These are phyloP conservation scores for Populus hybrid DNA, from an alignment of 441 rosid genomes.

Conservation along the genomic window DNA sequence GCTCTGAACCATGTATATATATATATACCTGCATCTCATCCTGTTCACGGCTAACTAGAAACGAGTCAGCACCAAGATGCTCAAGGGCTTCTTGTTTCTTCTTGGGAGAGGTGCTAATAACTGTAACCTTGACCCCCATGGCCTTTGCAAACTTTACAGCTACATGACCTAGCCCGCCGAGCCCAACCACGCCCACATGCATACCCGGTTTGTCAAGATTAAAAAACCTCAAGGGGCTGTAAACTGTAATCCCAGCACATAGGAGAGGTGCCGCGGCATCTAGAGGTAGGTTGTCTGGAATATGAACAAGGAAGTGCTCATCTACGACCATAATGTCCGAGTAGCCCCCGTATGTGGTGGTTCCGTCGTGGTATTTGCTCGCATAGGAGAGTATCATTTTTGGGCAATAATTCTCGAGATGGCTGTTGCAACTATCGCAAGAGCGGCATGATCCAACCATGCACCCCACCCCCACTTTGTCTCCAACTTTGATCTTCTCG, in stretches of 20 bases:
- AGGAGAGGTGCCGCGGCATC: constrained; percentile 47
- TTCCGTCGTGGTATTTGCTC: constrained; percentile 29
- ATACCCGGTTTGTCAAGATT: constrained; percentile 38
- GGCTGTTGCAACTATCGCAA: constrained; percentile 28
- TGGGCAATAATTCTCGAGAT: constrained; percentile 44
- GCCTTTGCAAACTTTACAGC: constrained; percentile 56
- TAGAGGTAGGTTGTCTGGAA: constrained; percentile 37
- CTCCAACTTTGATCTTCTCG: constrained; percentile 34
- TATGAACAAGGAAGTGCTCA: constrained; percentile 33
- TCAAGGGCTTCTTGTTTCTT: constrained; percentile 42
- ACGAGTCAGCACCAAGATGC: constrained; percentile 45
- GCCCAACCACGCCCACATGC: constrained; percentile 49
- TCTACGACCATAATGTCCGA: constrained; percentile 37
- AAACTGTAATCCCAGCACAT: constrained; percentile 55
- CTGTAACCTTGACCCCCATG: constrained; percentile 43
- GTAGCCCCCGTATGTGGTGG: constrained; percentile 40
- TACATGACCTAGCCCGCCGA: constrained; percentile 53
- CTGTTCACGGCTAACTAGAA: constrained; percentile 34
- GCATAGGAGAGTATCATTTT: constrained; percentile 22
- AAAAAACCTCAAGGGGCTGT: constrained; percentile 45
- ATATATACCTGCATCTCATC: constrained; percentile 30
- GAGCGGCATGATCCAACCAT: constrained; percentile 39
- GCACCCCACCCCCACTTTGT: constrained; percentile 44
- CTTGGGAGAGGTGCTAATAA: constrained; percentile 38
- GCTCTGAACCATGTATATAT: too few species aligned